These are phyloP conservation scores for Amylostereum chailletii DNA, from an alignment of 1,284 basidiomycete genomes.

Conservation along the genomic window DNA sequence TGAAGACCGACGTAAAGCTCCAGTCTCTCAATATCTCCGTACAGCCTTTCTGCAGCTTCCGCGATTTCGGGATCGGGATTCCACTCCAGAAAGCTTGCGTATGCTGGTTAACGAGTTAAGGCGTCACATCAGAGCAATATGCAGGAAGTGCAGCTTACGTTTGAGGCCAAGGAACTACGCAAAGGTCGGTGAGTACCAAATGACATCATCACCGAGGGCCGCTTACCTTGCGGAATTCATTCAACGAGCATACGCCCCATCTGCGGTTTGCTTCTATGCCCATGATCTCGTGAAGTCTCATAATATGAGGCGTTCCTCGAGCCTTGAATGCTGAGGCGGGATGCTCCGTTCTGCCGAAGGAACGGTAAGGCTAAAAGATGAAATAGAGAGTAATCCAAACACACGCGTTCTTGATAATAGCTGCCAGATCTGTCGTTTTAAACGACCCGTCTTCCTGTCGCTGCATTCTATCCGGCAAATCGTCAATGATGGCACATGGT, in stretches of 20 bases:
- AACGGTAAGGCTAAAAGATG: background rate
- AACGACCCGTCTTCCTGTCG: constrained; percentile 60
- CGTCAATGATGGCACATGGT: constrained; percentile 6
- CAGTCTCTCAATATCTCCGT: constrained; percentile 68
- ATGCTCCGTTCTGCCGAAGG: constrained; percentile 47
- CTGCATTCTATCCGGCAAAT: constrained; percentile 33
- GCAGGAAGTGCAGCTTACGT: constrained; percentile 30
- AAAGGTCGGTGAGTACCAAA: constrained; percentile 1
- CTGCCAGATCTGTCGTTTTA: constrained; percentile 65
- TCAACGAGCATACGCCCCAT: constrained; percentile 82
- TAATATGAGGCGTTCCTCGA: constrained; percentile 62
- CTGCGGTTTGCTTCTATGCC: constrained; percentile 67
- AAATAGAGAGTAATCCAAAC: constrained; percentile 17
- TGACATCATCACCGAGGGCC: background rate
- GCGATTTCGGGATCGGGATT: constrained; percentile 70
- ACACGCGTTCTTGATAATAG: constrained; percentile 58
- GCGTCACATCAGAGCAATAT: background rate
- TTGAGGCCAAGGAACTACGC: constrained; percentile 64
- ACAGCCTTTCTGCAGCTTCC: constrained; percentile 66
- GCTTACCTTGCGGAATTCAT: constrained; percentile 71
- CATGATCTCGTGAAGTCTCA: constrained; percentile 78
- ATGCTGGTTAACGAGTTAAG: constrained; percentile 23
- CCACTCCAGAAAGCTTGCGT: constrained; percentile 72
- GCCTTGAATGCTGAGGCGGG: constrained; percentile 76
- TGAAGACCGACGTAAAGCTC: constrained; percentile 75